Conservation (phyloP, 495 filamentous ascomycete species). For the Neurospora sp. region DNA sequence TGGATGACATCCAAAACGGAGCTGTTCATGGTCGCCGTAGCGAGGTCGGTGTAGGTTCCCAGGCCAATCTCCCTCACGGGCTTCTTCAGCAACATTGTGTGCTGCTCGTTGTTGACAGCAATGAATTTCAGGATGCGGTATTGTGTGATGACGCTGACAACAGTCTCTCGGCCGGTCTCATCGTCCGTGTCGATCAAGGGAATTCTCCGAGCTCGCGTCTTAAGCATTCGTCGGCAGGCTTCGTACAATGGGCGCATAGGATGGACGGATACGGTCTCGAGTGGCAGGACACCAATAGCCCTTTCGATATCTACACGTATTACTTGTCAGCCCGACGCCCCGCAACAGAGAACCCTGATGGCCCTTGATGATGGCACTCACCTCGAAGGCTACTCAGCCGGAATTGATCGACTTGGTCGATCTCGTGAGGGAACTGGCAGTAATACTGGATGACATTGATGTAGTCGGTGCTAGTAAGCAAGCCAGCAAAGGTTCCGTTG, state of each 20-base stretch:
- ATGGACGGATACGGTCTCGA: conserved; percentile 93
- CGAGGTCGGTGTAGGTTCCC: conserved; percentile 72
- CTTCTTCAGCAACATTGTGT: conserved; percentile 84
- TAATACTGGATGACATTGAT: conserved; percentile 99
- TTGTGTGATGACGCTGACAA: conserved; percentile 94
- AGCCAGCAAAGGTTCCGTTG: conserved; percentile 83
- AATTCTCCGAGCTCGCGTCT: conserved; percentile 85
- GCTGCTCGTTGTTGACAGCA: conserved; percentile 82
- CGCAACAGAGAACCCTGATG: neutral
- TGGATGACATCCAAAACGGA: conserved; percentile 96
- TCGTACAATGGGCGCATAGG: conserved; percentile 86
- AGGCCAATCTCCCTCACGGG: conserved; percentile 75
- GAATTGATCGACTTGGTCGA: conserved; percentile 88
- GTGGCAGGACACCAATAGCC: conserved; percentile 78
- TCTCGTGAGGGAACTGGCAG: conserved; percentile 89
- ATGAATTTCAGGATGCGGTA: conserved; percentile 98
- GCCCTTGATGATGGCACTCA: conserved; percentile 26
- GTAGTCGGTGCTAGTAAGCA: conserved; percentile 93
- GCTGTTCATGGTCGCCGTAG: conserved; percentile 81
- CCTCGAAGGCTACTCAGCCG: conserved; percentile 86
- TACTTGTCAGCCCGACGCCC: conserved; percentile 7
- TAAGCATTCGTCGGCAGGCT: conserved; percentile 88
- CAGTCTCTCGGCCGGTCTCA: conserved; percentile 85
- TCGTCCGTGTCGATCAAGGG: conserved; percentile 91
- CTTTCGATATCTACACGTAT: conserved; percentile 71